phyloP scores from a whole-genome alignment of 2,329 filamentous ascomycete genomes.

The Cordyceps cicadae region DNA sequence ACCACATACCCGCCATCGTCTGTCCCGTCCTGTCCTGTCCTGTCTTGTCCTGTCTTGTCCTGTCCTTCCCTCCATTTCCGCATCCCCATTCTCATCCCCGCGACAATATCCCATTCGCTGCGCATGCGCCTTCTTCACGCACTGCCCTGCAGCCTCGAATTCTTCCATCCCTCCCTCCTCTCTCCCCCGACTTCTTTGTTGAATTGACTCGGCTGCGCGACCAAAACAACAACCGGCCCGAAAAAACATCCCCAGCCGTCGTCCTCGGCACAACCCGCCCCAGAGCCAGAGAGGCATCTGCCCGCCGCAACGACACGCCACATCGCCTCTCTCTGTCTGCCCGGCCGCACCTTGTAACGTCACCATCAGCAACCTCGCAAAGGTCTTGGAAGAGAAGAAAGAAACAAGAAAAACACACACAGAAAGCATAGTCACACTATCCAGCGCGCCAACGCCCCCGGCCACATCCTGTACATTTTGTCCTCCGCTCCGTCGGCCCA shows the following conservation, averaged over 20 bases:
- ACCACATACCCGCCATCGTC: neutral
- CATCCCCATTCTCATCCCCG: neutral
- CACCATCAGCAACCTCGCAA: neutral
- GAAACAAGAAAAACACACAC: neutral
- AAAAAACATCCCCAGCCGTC: neutral
- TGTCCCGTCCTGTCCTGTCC: neutral
- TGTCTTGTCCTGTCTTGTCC: neutral
- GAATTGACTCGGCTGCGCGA: constrained; percentile 6
- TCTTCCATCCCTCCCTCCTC: neutral
- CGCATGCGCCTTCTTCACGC: neutral
- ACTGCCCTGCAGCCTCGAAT: neutral
- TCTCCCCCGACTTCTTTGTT: neutral
- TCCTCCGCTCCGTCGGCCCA: constrained; percentile 25
- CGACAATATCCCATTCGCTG: neutral
- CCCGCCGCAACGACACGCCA: constrained; percentile 10
- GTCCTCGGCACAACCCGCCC: constrained; percentile 5
- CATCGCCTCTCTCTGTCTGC: neutral
- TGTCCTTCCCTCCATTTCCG: neutral
- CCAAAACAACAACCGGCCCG: neutral
- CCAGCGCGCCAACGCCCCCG: neutral
- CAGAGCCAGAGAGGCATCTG: constrained; percentile 5
- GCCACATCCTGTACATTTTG: constrained; percentile 1
- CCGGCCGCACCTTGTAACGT: neutral
- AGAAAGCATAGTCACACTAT: neutral
- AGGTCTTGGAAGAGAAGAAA: neutral